Base-by-base conservation (phyloP, 768 basidiomycete species). In the Naganishia kalamii region DNA sequence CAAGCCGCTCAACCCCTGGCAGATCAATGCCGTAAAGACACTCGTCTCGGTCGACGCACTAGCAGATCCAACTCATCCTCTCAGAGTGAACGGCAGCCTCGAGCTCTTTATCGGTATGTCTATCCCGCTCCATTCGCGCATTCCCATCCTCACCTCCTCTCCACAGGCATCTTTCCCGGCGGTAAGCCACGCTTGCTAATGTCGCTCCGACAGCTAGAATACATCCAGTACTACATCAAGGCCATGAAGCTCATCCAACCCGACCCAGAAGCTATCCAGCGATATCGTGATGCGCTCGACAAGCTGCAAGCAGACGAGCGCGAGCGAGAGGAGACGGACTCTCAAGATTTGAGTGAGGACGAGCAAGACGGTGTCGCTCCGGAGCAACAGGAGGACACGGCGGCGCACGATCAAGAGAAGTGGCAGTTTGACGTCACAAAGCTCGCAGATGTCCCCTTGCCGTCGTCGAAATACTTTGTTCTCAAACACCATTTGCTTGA, bases 181-280 rank as follows among this genome's bases (percentile, higher is more conserved):
- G 41, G 69, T 54, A 47, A 62, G 61, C 21, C 63, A 43, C 33
- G 67, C 1, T 64, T 74, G 0, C 60, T 71, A n/a, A 72, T 74
- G 50, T 70, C 68, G 7, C 69, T 73, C 30, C 62, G 61, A 27
- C 76, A 77, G 63, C n/a, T 77, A 12, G 67, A 75, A 52, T 77
- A 74, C 51, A 51, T 77, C 0, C 72, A 71, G 25, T 75, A 72
- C 48, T 77, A 74, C 35, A 76, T 76, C 35, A 69, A 70, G 40
- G 66, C 70, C 13, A 69, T 70, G 54, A 61, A 69, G 2, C 68
- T 77, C 1, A 68, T 72, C 17, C 63, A 72, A 19, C 69, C 73
- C 1, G 62, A 49, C 0, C 66, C 64, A 64, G 60, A 65, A 15
- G 37, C 27, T 5, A 33, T 47, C 40, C 40, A 62, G 21, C 60